These are phyloP conservation scores for Breynia disticha DNA, from an alignment of 441 rosid species.

Conservation along the genomic window DNA sequence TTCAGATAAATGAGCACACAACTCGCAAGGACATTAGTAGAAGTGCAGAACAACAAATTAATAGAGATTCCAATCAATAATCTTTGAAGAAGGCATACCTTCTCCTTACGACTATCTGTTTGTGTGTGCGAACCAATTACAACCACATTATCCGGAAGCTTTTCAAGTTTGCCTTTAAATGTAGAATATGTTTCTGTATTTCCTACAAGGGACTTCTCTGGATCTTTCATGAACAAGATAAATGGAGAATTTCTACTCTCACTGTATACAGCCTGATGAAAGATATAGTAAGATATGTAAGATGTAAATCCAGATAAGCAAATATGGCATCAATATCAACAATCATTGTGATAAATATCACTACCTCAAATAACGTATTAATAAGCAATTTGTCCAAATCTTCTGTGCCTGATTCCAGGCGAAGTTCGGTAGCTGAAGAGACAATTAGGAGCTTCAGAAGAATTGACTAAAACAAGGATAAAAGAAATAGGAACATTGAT, in stretches of 20 bases:
- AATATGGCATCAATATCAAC: not conserved
- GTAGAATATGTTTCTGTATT: slow-evolving; percentile 48
- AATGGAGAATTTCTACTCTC: slow-evolving; percentile 66
- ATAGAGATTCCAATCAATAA: too few relatives aligned
- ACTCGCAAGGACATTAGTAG: not conserved
- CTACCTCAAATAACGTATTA: slow-evolving; percentile 65
- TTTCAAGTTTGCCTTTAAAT: slow-evolving; percentile 55
- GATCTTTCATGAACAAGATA: slow-evolving; percentile 71
- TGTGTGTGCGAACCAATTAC: slow-evolving; percentile 66
- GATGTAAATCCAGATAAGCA: slow-evolving; percentile 11
- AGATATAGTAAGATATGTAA: slow-evolving; percentile 9
- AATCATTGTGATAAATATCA: slow-evolving; percentile 7
- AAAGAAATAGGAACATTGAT: slow-evolving; percentile 5
- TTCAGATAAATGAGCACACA: too few relatives aligned
- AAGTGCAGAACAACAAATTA: too few relatives aligned
- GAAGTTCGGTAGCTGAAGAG: slow-evolving; percentile 50
- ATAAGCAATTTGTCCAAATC: slow-evolving; percentile 58
- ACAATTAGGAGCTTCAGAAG: slow-evolving; percentile 12
- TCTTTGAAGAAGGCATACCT: slow-evolving; percentile 31
- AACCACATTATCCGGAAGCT: slow-evolving; percentile 58
- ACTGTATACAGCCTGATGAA: slow-evolving; percentile 38
- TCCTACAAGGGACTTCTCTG: slow-evolving; percentile 69
- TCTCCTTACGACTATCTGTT: slow-evolving; percentile 62
- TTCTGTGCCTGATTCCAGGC: slow-evolving; percentile 41
- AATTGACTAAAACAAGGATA: slow-evolving; percentile 9